phyloP scores from a whole-genome alignment of 371 early-diverging fungal species.

The Rhizomucor miehei region DNA sequence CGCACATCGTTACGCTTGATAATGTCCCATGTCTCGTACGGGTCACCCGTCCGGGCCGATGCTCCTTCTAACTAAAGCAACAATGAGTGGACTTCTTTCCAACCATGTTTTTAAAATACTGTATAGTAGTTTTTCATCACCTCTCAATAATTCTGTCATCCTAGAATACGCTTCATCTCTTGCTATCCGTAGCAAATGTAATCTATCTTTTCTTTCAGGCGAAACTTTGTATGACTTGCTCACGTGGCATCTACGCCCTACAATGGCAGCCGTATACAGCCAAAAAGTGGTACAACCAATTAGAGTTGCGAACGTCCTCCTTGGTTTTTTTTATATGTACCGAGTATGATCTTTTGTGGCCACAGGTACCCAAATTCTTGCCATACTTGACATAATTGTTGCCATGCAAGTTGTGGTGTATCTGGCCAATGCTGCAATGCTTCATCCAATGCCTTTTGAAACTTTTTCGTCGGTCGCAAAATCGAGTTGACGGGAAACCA shows the following conservation, averaged over 20 bases:
- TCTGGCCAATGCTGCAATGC: constrained; percentile 15
- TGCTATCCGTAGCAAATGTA: constrained; percentile 14
- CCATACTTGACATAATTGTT: constrained; percentile 26
- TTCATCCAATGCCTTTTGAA: constrained; percentile 20
- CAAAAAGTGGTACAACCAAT: neutral
- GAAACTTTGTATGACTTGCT: constrained; percentile 8
- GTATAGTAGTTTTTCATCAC: neutral
- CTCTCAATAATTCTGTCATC: neutral
- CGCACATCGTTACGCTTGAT: constrained; percentile 27
- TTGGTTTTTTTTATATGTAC: constrained; percentile 1
- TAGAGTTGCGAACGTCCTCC: neutral
- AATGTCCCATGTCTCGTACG: constrained; percentile 15
- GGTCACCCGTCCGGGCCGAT: constrained; percentile 5
- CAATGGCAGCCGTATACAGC: neutral
- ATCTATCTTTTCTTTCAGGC: constrained; percentile 1
- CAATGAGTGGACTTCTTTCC: neutral
- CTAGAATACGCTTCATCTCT: constrained; percentile 17
- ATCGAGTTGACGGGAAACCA: constrained; percentile 34
- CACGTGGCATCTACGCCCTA: constrained; percentile 19
- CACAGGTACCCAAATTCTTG: constrained; percentile 42
- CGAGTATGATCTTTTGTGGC: constrained; percentile 37
- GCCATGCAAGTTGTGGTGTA: constrained; percentile 21
- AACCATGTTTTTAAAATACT: neutral
- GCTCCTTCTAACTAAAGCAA: constrained; percentile 11
- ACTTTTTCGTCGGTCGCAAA: constrained; percentile 22